A percentile compares a stretch with the other conserved stretches of the same genome.
Evolutionary conservation across 306 rosid genomes (phyloP).

Genomic region (Cicer bijugum): DNA sequence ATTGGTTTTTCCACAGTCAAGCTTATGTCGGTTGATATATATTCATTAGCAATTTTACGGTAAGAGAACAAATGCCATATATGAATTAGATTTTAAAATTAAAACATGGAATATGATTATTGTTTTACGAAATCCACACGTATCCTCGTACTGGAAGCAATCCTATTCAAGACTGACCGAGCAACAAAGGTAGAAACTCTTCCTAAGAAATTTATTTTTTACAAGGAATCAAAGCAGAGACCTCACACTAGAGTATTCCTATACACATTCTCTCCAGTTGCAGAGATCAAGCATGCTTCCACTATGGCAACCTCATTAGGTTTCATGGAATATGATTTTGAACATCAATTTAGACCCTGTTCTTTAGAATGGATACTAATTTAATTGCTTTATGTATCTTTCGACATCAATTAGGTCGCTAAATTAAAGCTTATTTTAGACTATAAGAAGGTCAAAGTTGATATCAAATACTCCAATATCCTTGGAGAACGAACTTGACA

Average conservation of each 20-base stretch:
- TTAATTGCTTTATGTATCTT: neutral
- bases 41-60: neutral
- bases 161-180: neutral
- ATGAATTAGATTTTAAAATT: conserved; percentile 23
- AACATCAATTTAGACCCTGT: neutral
- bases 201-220: neutral
- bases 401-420: conserved; percentile 12
- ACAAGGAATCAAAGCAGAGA: neutral
- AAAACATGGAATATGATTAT: neutral
- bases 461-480: neutral
- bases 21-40: conserved; percentile 27
- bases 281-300: neutral
- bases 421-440: neutral
- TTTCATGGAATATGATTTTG: neutral
- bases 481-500: neutral
- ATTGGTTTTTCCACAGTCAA: neutral
- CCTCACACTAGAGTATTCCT: neutral
- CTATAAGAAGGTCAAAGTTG: neutral
- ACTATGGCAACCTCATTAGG: neutral
- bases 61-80: neutral
- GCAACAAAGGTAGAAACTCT: neutral
- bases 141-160: neutral
- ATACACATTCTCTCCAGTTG: neutral
- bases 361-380: neutral
- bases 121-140: neutral